Base-by-base conservation (phyloP, 208 protist species). In the Leishmania aethiopica region DNA sequence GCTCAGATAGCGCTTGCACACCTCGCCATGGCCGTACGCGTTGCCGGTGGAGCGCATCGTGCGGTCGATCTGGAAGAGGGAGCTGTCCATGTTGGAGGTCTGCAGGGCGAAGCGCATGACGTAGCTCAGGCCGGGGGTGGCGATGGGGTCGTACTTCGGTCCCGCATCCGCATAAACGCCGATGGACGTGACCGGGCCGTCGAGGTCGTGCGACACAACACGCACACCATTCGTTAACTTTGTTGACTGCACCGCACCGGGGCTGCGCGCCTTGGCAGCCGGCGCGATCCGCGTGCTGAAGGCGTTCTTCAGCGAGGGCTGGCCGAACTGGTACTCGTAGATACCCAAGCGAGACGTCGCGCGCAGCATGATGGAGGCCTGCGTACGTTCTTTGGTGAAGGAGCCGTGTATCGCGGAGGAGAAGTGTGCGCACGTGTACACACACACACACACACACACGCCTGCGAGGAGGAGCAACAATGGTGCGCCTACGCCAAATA, bases 31-130 rank as follows among this genome's bases (percentile, higher is more conserved):
- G 62, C 93, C 92, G 84, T 95, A 97, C 37, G 90, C 88, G 73
- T 83, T 90, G 53, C 94, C 94, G 7, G 85, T 90, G 8, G 92
- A 73, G 53, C 94, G 94, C 90, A 97, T 95, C n/a, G 87, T 90
- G 73, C 92, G 92, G 83, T 97, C 94, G 53, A 97, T 86, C 87
- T 96, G 92, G 78, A 96, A 97, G 75, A 96, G 90, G 4, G 92
- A 96, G 88, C 83, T 93, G 67, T 95, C 91, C 92, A 97, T 94
- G 89, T 96, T 97, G 28, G 92, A 95, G 35, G 92, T 94, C 86
- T 94, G 90, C 80, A 97, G 85, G 25, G 92, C 91, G 79, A 90
- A 95, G 75, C 94, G 94, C 92, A 97, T 94, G 69, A 95, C 94
- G 83, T 95, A 92, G 86, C 92, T 96, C 28, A 97, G 86, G 35